These are phyloP conservation scores for Turnera subulata DNA, from an alignment of 345 rosid genomes.

Conservation along the genomic window DNA sequence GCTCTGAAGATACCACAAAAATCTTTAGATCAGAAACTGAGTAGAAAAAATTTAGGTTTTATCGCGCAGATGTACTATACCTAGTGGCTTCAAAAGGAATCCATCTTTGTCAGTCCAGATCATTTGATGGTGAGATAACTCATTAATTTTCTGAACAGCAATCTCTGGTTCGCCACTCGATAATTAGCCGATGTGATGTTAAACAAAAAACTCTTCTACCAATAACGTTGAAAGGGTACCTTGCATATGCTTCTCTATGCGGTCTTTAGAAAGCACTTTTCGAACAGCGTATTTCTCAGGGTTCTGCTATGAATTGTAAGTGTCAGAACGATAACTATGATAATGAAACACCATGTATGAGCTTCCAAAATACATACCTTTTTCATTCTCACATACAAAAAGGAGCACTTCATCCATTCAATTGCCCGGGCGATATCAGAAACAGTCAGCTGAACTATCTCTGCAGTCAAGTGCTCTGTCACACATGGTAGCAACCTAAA, in stretches of 20 bases:
- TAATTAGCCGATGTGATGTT: slow-evolving; percentile 16
- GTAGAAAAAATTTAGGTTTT: slow-evolving; percentile 9
- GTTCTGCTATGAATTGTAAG: slow-evolving; percentile 43
- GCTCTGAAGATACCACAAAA: slow-evolving; percentile 43
- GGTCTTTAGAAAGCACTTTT: slow-evolving; percentile 72
- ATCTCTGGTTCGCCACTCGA: slow-evolving; percentile 46
- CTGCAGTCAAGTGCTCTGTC: slow-evolving; percentile 94
- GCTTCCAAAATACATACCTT: slow-evolving; percentile 44
- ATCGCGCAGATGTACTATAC: slow-evolving; percentile 33
- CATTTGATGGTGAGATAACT: slow-evolving; percentile 79
- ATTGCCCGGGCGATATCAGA: slow-evolving; percentile 80
- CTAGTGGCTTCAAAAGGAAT: slow-evolving; percentile 82
- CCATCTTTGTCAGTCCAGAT: slow-evolving; percentile 88
- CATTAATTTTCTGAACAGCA: slow-evolving; percentile 70
- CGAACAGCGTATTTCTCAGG: slow-evolving; percentile 80
- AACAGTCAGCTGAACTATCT: slow-evolving; percentile 89
- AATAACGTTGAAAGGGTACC: slow-evolving; percentile 32
- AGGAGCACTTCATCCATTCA: slow-evolving; percentile 98
- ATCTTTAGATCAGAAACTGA: slow-evolving; percentile 4
- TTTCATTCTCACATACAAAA: slow-evolving; percentile 85
- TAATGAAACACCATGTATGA: slow-evolving; percentile 2
- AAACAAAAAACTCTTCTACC: slow-evolving; percentile 10
- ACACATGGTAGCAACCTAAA: slow-evolving; percentile 84
- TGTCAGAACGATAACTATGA: slow-evolving; percentile 10
- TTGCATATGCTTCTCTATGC: slow-evolving; percentile 81